phyloP scores from a whole-genome alignment of 768 basidiomycete genomes.

The Amylocystis lapponica region DNA sequence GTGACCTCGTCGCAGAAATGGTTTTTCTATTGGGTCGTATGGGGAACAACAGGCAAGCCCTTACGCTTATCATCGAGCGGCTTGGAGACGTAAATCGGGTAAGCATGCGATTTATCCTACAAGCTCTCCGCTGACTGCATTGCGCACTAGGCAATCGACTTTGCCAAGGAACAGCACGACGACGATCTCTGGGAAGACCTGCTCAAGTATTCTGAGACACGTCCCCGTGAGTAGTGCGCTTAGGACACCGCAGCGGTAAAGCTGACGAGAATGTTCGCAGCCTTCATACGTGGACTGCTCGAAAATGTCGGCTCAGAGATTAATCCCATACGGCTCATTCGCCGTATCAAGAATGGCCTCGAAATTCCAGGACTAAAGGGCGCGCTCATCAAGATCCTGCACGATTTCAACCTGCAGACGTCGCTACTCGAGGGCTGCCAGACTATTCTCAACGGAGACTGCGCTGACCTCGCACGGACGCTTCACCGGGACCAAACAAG shows the following conservation, averaged over 20 bases:
- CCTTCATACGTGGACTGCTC: slow-evolving; percentile 89
- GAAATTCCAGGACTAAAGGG: slow-evolving; percentile 95
- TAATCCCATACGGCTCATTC: slow-evolving; percentile 88
- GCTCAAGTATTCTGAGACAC: slow-evolving; percentile 87
- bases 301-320: slow-evolving; percentile 97
- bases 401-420: slow-evolving; percentile 93
- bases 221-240: slow-evolving; percentile 63
- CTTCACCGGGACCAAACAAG: slow-evolving; percentile 73
- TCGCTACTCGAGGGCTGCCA: slow-evolving; percentile 91
- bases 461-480: slow-evolving; percentile 58
- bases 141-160: slow-evolving; percentile 79
- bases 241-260: too few species aligned
- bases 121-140: not conserved
- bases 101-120: slow-evolving; percentile 19
- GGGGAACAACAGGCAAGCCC: slow-evolving; percentile 95
- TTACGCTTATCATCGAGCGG: slow-evolving; percentile 92
- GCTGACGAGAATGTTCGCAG: slow-evolving; percentile 29
- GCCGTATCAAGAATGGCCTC: slow-evolving; percentile 91
- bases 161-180: slow-evolving; percentile 95
- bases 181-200: slow-evolving; percentile 98
- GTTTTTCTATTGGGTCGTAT: slow-evolving; percentile 95
- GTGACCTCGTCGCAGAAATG: slow-evolving; percentile 91
- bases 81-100: slow-evolving; percentile 89
- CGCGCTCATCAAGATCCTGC: slow-evolving; percentile 93
- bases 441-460: slow-evolving; percentile 80